Evolutionary conservation across 208 protist species (phyloP).

Genomic region (Trypanosoma congolense): DNA sequence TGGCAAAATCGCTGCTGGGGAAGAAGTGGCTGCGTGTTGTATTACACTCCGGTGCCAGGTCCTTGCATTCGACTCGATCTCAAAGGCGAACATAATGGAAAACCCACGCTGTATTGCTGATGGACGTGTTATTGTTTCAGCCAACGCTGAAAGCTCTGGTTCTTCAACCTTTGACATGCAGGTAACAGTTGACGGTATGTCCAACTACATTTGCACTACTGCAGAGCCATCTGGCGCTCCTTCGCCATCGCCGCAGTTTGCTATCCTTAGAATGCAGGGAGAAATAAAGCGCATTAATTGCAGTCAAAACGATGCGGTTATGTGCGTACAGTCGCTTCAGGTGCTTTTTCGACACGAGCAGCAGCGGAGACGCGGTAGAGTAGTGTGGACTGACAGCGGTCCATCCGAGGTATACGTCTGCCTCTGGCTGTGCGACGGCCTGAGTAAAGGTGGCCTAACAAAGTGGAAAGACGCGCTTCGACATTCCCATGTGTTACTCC

Average conservation of each 20-base stretch:
- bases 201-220: background rate
- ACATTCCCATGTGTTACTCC: constrained; percentile 1
- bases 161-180: background rate
- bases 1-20: background rate
- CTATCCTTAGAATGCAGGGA: background rate
- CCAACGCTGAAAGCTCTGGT: background rate
- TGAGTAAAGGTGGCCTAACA: background rate
- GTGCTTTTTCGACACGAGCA: background rate
- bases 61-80: constrained; percentile 7
- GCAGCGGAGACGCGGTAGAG: background rate
- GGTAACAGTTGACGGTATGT: constrained; percentile 4
- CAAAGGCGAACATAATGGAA: constrained; percentile 1
- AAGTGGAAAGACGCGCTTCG: constrained; percentile 5
- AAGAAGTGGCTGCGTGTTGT: background rate
- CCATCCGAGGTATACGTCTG: background rate
- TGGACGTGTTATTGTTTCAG: constrained; percentile 6
- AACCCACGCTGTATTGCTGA: constrained; percentile 10
- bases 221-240: background rate
- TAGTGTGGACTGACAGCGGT: background rate
- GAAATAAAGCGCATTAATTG: background rate
- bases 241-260: background rate
- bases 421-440: constrained; percentile 7
- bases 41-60: constrained; percentile 5
- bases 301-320: background rate
- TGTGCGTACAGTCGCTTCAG: background rate